Base-by-base conservation (phyloP, 164 flowering plant genomes). In the Tetracentron sinense region DNA sequence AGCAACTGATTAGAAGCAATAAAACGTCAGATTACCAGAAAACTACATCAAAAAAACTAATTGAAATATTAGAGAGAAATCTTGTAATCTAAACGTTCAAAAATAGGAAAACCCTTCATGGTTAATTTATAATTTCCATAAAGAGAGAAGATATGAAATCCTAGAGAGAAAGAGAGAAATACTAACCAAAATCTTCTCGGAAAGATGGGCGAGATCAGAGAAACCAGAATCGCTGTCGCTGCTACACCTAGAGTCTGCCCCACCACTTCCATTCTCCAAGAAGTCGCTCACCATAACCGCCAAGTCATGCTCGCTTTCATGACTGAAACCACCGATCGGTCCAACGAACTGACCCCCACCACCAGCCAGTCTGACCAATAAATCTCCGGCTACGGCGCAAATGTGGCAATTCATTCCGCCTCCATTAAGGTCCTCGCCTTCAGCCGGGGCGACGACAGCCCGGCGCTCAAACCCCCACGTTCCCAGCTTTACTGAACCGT, bases 281-380 rank as follows among this genome's bases (percentile, higher is more conserved):
- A 89, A 92, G 71, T 92, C 98, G 61, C 85, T 84, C 49, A 92
- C 96, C 93, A 92, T 82, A 0, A 77, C 53, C 3, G 92, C 98
- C 68, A 92, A 73, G 42, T 92, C 96, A 63, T 82, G 93, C 73
- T 92, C 98, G 72, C 95, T 88, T 68, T 89, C 95, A 48, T 82
- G 88, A 72, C 98, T 88, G 54, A 76, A 78, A 2, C 85, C 86
- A 2, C 75, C 83, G 42, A 76, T 62, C 66, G 70, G 65, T 15
- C 83, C 82, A 14, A 58, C 63, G 3, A 65, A 33, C 47, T 70
- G 51, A 30, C 69, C 68, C 21, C 70, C 77, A 4, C 70, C 73
- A 15, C 80, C 81, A 11, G 62, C 54, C 63, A 73, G 0, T 53
- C 58, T 70, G 1, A 52, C 35, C 82, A 77, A 75, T 12, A 74